These are phyloP conservation scores for Fusarium ambrosium DNA, from an alignment of 2,329 filamentous ascomycete species.

Conservation along the genomic window DNA sequence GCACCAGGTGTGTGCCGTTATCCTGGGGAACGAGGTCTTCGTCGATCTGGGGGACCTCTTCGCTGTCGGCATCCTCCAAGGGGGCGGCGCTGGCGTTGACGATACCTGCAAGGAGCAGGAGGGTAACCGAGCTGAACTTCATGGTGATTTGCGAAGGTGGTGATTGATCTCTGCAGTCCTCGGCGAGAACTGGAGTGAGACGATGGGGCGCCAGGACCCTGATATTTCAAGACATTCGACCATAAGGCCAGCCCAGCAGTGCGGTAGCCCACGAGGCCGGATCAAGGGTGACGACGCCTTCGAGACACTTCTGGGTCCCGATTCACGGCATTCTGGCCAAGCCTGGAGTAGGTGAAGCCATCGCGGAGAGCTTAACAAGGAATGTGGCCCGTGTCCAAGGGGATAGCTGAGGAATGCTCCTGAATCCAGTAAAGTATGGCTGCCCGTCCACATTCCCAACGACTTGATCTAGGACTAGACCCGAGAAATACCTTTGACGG, in stretches of 20 bases:
- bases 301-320: slow-evolving; percentile 29
- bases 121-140: slow-evolving; percentile 41
- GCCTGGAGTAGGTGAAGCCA: slow-evolving; percentile 32
- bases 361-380: slow-evolving; percentile 27
- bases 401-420: slow-evolving; percentile 34
- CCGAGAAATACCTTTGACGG: slow-evolving; percentile 11
- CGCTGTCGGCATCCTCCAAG: slow-evolving; percentile 17
- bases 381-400: slow-evolving; percentile 31
- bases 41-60: slow-evolving; percentile 23
- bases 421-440: slow-evolving; percentile 29
- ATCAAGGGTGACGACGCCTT: slow-evolving; percentile 21
- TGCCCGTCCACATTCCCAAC: slow-evolving; percentile 30
- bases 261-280: slow-evolving; percentile 17
- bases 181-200: not conserved
- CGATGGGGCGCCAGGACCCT: slow-evolving; percentile 10
- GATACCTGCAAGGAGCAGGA: slow-evolving; percentile 32
- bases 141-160: slow-evolving; percentile 10
- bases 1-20: slow-evolving; percentile 17
- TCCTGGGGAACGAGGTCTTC: slow-evolving; percentile 4
- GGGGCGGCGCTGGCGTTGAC: slow-evolving; percentile 28
- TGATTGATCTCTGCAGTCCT: slow-evolving; percentile 3
- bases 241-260: not conserved
- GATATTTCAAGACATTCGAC: slow-evolving; percentile 37
- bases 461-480: not conserved
- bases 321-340: slow-evolving; percentile 33